Percentiles rank a stretch among this genome's conserved stretches.
These are phyloP conservation scores for Reutealis trisperma DNA, from an alignment of 345 rosid species.

Conservation along the genomic window DNA sequence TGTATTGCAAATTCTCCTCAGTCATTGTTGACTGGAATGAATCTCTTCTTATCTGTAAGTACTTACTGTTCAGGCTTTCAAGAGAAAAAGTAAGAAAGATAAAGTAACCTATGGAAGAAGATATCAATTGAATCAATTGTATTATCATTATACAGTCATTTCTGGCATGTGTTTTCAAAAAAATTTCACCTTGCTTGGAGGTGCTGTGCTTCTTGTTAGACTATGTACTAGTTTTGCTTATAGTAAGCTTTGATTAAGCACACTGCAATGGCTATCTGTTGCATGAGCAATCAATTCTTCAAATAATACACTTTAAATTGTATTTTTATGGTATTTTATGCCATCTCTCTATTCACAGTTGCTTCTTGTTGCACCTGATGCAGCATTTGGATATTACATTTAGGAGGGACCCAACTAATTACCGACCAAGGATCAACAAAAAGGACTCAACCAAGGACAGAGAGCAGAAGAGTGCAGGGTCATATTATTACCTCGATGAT, in stretches of 20 bases:
- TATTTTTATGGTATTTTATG: not conserved
- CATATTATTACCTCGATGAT: slow-evolving; percentile 90
- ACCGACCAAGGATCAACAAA: slow-evolving; percentile 93
- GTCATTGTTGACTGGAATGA: slow-evolving; percentile 95
- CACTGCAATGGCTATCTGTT: not conserved
- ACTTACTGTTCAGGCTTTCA: slow-evolving; percentile 1
- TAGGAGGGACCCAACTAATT: slow-evolving; percentile 93
- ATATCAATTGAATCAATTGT: not conserved
- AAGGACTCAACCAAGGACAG: slow-evolving; percentile 93
- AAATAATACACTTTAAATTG: not conserved
- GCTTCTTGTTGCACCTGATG: slow-evolving; percentile 7
- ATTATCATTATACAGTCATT: not conserved
- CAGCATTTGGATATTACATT: slow-evolving; percentile 96
- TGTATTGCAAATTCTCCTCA: slow-evolving; percentile 95
- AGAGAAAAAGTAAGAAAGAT: not conserved
- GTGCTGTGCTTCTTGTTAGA: not conserved
- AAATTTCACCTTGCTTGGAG: not conserved
- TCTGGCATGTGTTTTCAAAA: not conserved
- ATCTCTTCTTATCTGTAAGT: slow-evolving; percentile 93
- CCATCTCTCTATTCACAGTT: not conserved
- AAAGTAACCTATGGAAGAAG: not conserved
- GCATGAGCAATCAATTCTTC: not conserved
- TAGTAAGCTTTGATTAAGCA: not conserved
- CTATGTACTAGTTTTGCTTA: not conserved
- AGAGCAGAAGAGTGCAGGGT: slow-evolving; percentile 94